Evolutionary conservation across 768 basidiomycete species (phyloP).

Genomic region (Cubamyces sp.): DNA sequence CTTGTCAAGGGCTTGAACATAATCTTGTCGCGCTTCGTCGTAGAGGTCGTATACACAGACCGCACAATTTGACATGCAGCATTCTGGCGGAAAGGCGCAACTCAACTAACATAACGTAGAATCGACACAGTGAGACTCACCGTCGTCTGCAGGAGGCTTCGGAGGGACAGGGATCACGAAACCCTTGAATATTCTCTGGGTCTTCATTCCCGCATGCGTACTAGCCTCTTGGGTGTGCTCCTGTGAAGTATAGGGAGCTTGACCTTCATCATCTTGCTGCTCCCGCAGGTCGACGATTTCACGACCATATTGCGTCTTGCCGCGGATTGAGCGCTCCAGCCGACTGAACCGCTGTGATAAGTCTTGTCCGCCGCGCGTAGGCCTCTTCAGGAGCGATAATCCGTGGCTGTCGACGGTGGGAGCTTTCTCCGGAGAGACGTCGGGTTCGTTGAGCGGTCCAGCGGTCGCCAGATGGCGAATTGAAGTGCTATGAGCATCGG

Average conservation of each 20-base stretch:
- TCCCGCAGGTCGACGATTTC: constrained; percentile 9
- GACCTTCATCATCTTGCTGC: constrained; percentile 5
- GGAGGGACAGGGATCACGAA: constrained; percentile 66
- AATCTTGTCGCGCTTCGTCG: constrained; percentile 68
- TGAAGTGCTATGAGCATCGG: neutral
- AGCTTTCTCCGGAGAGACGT: constrained; percentile 1
- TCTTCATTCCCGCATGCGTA: constrained; percentile 9
- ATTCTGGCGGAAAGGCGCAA: constrained; percentile 53
- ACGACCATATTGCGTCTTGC: constrained; percentile 42
- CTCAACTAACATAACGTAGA: neutral
- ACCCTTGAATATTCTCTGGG: constrained; percentile 49
- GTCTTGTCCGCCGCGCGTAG: constrained; percentile 57
- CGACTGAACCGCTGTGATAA: constrained; percentile 57
- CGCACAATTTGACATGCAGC: constrained; percentile 94
- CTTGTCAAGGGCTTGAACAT: constrained; percentile 55
- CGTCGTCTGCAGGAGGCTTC: constrained; percentile 65
- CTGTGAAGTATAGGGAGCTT: constrained; percentile 28
- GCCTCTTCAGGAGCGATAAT: constrained; percentile 22
- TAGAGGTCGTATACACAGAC: constrained; percentile 92
- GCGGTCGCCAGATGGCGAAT: constrained; percentile 3
- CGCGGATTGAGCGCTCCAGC: constrained; percentile 58
- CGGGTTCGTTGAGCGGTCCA: constrained; percentile 7
- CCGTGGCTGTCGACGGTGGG: constrained; percentile 8
- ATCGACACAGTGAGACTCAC: constrained; percentile 37
- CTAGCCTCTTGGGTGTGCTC: constrained; percentile 9